A percentile compares a stretch with the other conserved stretches of the same genome.
These are phyloP conservation scores for Rubia balearica DNA, from an alignment of 305 asterid genomes.

Conservation along the genomic window DNA sequence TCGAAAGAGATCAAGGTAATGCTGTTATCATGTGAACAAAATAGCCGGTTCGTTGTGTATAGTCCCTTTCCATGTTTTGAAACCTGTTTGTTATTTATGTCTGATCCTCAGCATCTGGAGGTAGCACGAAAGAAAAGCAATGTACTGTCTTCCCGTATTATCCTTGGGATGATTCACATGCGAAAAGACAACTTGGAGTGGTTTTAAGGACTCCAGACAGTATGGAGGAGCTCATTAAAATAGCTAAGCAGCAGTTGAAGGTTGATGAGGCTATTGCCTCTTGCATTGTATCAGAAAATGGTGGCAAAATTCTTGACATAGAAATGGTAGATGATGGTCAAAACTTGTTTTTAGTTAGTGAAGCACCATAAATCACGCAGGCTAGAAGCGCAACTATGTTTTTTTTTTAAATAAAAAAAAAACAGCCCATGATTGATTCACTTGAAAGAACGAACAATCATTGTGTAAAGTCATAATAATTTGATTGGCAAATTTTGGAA, in stretches of 20 bases:
- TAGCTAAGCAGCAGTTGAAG: constrained; percentile 24
- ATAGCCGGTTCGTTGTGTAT: background rate
- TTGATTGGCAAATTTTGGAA: no score
- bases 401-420: no score
- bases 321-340: constrained; percentile 27
- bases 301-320: constrained; percentile 33
- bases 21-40: background rate
- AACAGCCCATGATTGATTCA: no score
- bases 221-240: constrained; percentile 34
- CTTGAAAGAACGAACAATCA: no score
- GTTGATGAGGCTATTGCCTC: constrained; percentile 11
- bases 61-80: background rate
- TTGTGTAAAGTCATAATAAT: no score
- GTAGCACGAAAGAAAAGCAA: constrained; percentile 15
- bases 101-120: constrained; percentile 17
- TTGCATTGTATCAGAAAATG: constrained; percentile 30
- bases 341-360: constrained; percentile 28
- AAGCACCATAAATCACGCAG: constrained; percentile 11
- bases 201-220: constrained; percentile 35
- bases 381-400: background rate
- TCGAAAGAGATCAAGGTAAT: constrained; percentile 32
- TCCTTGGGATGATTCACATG: constrained; percentile 28
- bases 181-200: constrained; percentile 24
- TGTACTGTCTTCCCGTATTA: constrained; percentile 30
- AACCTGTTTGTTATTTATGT: background rate